Percentiles rank a stretch among this genome's conserved stretches.
phyloP scores from a whole-genome alignment of 306 rosid genomes.

The Lathyrus aphaca region DNA sequence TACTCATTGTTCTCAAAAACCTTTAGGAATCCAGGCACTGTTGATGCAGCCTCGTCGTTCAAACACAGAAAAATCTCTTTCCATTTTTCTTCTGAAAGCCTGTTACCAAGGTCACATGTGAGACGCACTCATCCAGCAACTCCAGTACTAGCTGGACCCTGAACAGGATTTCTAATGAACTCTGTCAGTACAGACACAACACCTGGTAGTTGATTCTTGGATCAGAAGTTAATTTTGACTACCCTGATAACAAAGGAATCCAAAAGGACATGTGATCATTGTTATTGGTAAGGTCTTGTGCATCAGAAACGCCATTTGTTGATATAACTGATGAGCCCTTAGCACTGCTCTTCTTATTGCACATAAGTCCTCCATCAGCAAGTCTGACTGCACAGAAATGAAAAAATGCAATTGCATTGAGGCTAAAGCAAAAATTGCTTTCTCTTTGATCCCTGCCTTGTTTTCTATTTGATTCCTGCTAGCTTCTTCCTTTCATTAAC shows the following conservation, averaged over 20 bases:
- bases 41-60: slow-evolving; percentile 74
- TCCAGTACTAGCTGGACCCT: slow-evolving; percentile 89
- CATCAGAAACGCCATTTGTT: slow-evolving; percentile 50
- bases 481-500: too few species aligned
- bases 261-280: slow-evolving; percentile 86
- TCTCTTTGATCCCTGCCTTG: too few species aligned
- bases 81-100: slow-evolving; percentile 84
- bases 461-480: too few species aligned
- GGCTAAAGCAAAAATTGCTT: too few species aligned
- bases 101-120: slow-evolving; percentile 71
- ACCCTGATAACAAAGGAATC: slow-evolving; percentile 93
- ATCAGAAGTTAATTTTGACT: slow-evolving; percentile 91
- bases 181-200: slow-evolving; percentile 74
- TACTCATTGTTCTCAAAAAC: slow-evolving; percentile 81
- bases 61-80: slow-evolving; percentile 70
- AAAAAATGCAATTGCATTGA: slow-evolving; percentile 98
- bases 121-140: slow-evolving; percentile 82
- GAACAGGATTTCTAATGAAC: slow-evolving; percentile 82
- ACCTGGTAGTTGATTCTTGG: slow-evolving; percentile 83
- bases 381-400: slow-evolving; percentile 98
- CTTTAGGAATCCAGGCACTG: slow-evolving; percentile 80
- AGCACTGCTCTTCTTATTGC: slow-evolving; percentile 59
- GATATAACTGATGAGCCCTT: slow-evolving; percentile 51
- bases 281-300: slow-evolving; percentile 57
- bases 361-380: slow-evolving; percentile 95